Base-by-base conservation (phyloP, 2,329 filamentous ascomycete genomes). In the Knoxdaviesia proteae region DNA sequence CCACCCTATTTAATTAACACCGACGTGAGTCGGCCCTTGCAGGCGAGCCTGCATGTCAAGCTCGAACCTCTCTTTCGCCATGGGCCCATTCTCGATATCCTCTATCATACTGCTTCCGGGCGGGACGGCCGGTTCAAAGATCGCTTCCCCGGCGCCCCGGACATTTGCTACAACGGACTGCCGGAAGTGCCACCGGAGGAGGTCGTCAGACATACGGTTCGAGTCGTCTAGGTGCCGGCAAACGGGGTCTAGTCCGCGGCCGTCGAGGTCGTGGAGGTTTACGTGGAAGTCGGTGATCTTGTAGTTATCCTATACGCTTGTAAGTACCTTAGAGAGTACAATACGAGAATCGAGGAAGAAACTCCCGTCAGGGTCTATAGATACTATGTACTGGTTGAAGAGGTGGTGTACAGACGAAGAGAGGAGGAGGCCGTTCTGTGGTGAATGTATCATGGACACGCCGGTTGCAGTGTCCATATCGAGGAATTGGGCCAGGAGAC, bases 51-150 rank as follows among this genome's bases (percentile, higher is more conserved):
- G 34, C 11, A 41, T 10, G 4, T 41, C 40, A 6, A 41, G 40
- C 11, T 41, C 40, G 33, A 41, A 41, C 20, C 49, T 50, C 40
- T 59, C 56, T 10, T 61, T 56, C 40, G 56, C 58, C 42, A 54
- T 60, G 9, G 59, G 59, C 3, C 52, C 61, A 6, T 51, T 52
- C 30, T 57, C 57, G 10, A 58, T 7, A 3, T 41, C 40, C 9
- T 6, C 35, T 32, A 35, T 41, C 8, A 41, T 34, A 5, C 34
- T 33, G 20, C 11, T 41, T n/a, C 40, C 40, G 8, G 40, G 40
- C 29, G 40, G 40, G 6, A 41, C 34, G 32, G 34, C 40, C n/a
- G 34, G 2, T 11, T 41, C 32, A 11, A 41, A 35, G 35, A 34
- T 29, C 6, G 40, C 6, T 32, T 41, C 40, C 6, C 40, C 40